Evolutionary conservation across 345 rosid genomes (phyloP).

Genomic region (Corymbia maculata): DNA sequence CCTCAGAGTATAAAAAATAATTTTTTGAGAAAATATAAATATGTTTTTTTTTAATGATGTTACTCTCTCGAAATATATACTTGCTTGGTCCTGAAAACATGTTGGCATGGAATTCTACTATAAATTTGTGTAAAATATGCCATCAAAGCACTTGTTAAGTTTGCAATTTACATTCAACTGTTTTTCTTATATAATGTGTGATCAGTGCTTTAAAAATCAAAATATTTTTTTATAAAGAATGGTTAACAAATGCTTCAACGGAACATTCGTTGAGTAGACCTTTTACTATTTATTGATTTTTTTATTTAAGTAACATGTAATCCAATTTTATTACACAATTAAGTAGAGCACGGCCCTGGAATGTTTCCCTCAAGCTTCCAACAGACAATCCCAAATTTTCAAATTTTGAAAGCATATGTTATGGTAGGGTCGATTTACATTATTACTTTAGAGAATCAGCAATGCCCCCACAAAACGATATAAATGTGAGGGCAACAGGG

Average conservation of each 20-base stretch:
- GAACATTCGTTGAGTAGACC: background rate
- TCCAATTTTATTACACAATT: background rate
- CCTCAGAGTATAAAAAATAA: too few species aligned
- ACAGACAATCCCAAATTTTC: background rate
- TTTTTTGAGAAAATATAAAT: too few species aligned
- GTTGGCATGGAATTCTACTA: too few species aligned
- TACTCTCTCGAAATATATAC: too few species aligned
- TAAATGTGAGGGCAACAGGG: background rate
- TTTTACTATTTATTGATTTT: background rate
- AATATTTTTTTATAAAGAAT: background rate
- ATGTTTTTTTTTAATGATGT: too few species aligned
- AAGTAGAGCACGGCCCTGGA: background rate
- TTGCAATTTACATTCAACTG: background rate
- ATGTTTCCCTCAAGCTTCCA: background rate
- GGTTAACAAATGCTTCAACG: background rate
- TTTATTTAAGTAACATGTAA: background rate
- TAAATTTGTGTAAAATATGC: too few species aligned
- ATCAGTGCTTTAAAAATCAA: background rate
- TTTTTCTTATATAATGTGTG: background rate
- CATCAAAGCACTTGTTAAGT: background rate
- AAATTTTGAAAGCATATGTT: background rate
- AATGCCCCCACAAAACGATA: background rate
- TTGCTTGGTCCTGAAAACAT: background rate
- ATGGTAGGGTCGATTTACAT: background rate
- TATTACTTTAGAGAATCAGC: background rate